A percentile compares a stretch with the other conserved stretches of the same genome.
phyloP scores from a whole-genome alignment of 202 grass and related monocot species.

The Zoysia matrella region DNA sequence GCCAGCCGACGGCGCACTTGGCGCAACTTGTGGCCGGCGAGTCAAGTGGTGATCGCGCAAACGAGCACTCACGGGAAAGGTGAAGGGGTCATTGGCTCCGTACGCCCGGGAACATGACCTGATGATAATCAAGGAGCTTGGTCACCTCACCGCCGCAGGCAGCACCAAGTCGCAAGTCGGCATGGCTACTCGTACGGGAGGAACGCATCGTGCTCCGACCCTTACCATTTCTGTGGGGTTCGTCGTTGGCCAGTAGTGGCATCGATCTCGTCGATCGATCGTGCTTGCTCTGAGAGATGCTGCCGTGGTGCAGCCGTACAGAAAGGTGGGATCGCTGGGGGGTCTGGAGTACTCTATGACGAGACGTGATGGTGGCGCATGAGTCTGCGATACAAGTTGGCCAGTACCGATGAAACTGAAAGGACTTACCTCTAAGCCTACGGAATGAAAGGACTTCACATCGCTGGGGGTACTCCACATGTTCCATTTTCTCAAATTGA shows the following conservation, averaged over 20 bases:
- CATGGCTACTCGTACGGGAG: background rate
- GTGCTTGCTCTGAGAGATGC: background rate
- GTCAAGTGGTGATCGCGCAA: background rate
- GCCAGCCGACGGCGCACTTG: constrained; percentile 30
- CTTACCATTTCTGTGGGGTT: background rate
- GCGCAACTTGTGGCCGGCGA: too few species aligned
- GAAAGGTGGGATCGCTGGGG: background rate
- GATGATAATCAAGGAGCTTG: too few species aligned
- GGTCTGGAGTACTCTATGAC: background rate
- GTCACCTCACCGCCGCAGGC: too few species aligned
- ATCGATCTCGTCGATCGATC: background rate
- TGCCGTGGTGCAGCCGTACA: constrained; percentile 13
- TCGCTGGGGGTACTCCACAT: too few species aligned
- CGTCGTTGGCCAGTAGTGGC: background rate
- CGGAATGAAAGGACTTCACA: too few species aligned
- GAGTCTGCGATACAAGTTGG: too few species aligned
- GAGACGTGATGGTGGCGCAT: too few species aligned
- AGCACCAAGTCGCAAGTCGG: background rate
- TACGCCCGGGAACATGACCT: too few species aligned
- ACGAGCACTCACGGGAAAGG: background rate
- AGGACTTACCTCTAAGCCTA: too few species aligned
- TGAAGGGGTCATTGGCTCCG: background rate
- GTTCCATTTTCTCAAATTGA: background rate
- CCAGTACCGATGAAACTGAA: too few species aligned
- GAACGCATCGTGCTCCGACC: background rate